Percentiles rank a stretch among this genome's conserved stretches.
phyloP scores from a whole-genome alignment of 176 grass and related monocot genomes.

The Zoysia japonica region DNA sequence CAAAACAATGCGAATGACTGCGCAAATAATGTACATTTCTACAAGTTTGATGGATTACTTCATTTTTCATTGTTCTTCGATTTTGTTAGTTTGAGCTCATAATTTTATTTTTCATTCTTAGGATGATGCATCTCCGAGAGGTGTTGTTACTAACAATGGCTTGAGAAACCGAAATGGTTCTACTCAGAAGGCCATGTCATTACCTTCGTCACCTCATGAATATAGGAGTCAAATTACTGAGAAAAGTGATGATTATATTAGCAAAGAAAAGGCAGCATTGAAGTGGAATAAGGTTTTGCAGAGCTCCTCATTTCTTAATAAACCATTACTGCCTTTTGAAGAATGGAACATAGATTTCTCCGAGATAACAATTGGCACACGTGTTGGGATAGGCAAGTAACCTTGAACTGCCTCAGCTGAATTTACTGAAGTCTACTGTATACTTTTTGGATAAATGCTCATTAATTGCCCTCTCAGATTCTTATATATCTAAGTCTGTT shows the following conservation, averaged over 20 bases:
- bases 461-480: conserved; percentile 5
- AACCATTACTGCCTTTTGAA: conserved; percentile 88
- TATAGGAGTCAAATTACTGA: conserved; percentile 62
- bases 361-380: conserved; percentile 93
- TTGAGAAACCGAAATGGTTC: conserved; percentile 56
- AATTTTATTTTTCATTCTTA: conserved; percentile 43
- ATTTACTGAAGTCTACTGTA: conserved; percentile 20
- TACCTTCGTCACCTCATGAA: conserved; percentile 97
- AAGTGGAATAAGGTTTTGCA: conserved; percentile 87
- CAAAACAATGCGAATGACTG: conserved; percentile 57
- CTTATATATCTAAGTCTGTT: conserved; percentile 20
- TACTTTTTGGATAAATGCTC: conserved; percentile 6
- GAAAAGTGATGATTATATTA: conserved; percentile 63
- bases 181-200: conserved; percentile 85
- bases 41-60: conserved; percentile 19
- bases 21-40: conserved; percentile 57
- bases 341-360: conserved; percentile 99
- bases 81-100: conserved; percentile 29
- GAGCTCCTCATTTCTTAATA: conserved; percentile 78
- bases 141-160: conserved; percentile 43
- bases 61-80: conserved; percentile 23
- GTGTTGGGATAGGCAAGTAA: conserved; percentile 95
- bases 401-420: conserved; percentile 27
- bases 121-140: conserved; percentile 58
- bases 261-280: conserved; percentile 70